Conservation (phyloP, 192 early-diverging fungal species). For the Rhizoclosmatium globosum region DNA sequence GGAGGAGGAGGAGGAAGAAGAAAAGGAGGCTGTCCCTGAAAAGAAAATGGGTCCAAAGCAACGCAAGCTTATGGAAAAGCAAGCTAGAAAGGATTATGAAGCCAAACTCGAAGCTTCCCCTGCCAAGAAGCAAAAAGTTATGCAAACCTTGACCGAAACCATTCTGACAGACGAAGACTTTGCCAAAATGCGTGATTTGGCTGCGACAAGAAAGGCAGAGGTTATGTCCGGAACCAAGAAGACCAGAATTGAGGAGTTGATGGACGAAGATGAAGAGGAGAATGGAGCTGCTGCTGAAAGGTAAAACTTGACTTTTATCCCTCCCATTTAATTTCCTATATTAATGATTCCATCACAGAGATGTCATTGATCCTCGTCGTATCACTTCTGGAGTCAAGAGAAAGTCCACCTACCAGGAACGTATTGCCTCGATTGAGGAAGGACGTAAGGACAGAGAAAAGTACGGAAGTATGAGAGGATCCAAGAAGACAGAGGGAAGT, state of each 20-base stretch:
- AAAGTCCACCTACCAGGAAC: slow-evolving; percentile 92
- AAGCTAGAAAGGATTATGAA: slow-evolving; percentile 18
- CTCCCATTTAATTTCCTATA: neutral
- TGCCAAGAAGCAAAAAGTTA: slow-evolving; percentile 48
- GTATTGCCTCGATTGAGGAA: slow-evolving; percentile 85
- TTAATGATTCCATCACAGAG: slow-evolving; percentile 28
- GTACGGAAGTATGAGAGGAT: slow-evolving; percentile 85
- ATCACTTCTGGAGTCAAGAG: slow-evolving; percentile 72
- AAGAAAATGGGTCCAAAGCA: slow-evolving; percentile 45
- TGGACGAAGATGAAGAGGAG: slow-evolving; percentile 49
- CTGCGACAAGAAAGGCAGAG: slow-evolving; percentile 70
- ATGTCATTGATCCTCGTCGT: slow-evolving; percentile 53
- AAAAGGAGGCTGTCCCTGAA: slow-evolving; percentile 55
- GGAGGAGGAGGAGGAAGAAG: slow-evolving; percentile 44
- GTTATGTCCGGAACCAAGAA: slow-evolving; percentile 50
- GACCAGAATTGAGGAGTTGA: slow-evolving; percentile 34
- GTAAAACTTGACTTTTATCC: neutral
- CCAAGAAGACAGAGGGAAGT: slow-evolving; percentile 66
- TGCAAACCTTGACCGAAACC: slow-evolving; percentile 37
- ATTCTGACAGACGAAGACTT: slow-evolving; percentile 95
- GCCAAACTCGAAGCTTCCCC: slow-evolving; percentile 33
- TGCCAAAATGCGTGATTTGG: slow-evolving; percentile 80
- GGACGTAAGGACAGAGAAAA: slow-evolving; percentile 92
- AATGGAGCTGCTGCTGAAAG: slow-evolving; percentile 47
- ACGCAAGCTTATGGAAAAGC: slow-evolving; percentile 14